Conservation (phyloP, 192 early-diverging fungal species). For the Oehlia diaphana region DNA sequence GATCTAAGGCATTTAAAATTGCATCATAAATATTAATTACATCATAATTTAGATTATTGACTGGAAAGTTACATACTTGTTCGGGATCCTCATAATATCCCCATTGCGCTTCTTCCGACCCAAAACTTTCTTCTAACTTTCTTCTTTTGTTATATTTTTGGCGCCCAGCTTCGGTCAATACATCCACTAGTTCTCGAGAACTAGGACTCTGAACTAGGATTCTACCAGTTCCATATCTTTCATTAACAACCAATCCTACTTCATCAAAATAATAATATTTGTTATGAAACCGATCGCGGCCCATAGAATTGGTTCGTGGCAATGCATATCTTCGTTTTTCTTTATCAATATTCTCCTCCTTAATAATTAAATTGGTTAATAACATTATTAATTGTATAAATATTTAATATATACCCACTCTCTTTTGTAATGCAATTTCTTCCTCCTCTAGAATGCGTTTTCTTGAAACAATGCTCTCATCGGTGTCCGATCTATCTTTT, state of each 20-base stretch:
- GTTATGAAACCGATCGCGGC: slow-evolving; percentile 83
- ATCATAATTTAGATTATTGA: not conserved
- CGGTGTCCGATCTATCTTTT: not conserved
- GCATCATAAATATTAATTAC: not conserved
- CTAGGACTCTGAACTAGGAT: slow-evolving; percentile 62
- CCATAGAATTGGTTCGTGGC: slow-evolving; percentile 72
- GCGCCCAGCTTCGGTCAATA: slow-evolving; percentile 44
- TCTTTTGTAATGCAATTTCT: slow-evolving; percentile 51
- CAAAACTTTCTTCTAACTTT: slow-evolving; percentile 33
- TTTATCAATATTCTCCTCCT: slow-evolving; percentile 70
- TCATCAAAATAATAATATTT: slow-evolving; percentile 92
- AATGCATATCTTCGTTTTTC: slow-evolving; percentile 65
- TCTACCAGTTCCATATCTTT: slow-evolving; percentile 51
- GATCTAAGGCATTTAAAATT: slow-evolving; percentile 45
- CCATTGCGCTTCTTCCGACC: slow-evolving; percentile 36
- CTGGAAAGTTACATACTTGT: slow-evolving; percentile 35
- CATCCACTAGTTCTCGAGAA: slow-evolving; percentile 47
- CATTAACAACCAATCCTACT: slow-evolving; percentile 54
- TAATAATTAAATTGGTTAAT: slow-evolving; percentile 1
- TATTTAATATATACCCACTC: slow-evolving; percentile 17
- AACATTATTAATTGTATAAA: not conserved
- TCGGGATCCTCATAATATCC: slow-evolving; percentile 44
- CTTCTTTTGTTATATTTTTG: slow-evolving; percentile 32
- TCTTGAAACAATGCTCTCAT: slow-evolving; percentile 39
- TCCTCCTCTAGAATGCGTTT: slow-evolving; percentile 50